Conservation (phyloP, 495 filamentous ascomycete species). For the Talaromyces nanjingensis region DNA sequence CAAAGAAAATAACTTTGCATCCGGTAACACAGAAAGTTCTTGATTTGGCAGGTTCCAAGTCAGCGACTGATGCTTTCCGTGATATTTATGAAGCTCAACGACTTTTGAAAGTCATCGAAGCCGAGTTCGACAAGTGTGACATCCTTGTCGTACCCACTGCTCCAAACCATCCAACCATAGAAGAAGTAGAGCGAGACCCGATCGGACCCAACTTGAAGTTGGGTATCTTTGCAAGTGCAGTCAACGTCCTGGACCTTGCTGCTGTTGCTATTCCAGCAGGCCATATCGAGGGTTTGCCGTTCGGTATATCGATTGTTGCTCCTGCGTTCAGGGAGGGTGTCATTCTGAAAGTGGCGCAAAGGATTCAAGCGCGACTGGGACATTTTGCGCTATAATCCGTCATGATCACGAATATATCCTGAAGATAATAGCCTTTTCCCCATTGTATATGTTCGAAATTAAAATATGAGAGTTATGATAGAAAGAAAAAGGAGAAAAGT, state of each 20-base stretch:
- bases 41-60: conserved; percentile 30
- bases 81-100: conserved; percentile 7
- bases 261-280: conserved; percentile 49
- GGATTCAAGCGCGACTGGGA: not conserved
- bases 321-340: conserved; percentile 6
- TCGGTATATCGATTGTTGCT: conserved; percentile 5
- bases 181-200: conserved; percentile 48
- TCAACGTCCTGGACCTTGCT: conserved; percentile 58
- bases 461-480: too few species aligned
- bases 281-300: conserved; percentile 7
- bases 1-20: conserved; percentile 30
- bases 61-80: conserved; percentile 5
- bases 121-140: conserved; percentile 40
- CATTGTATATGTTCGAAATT: too few species aligned
- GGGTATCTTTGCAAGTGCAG: conserved; percentile 55
- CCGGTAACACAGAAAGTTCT: conserved; percentile 50
- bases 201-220: conserved; percentile 45
- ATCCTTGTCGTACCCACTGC: conserved; percentile 54
- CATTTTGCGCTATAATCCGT: not conserved
- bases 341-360: conserved; percentile 3
- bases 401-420: not conserved
- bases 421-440: not conserved
- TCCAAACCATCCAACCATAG: conserved; percentile 50
- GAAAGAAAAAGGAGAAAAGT: too few species aligned
- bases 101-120: conserved; percentile 24